phyloP scores from a whole-genome alignment of 1,284 basidiomycete species.

The Boletus mariae region DNA sequence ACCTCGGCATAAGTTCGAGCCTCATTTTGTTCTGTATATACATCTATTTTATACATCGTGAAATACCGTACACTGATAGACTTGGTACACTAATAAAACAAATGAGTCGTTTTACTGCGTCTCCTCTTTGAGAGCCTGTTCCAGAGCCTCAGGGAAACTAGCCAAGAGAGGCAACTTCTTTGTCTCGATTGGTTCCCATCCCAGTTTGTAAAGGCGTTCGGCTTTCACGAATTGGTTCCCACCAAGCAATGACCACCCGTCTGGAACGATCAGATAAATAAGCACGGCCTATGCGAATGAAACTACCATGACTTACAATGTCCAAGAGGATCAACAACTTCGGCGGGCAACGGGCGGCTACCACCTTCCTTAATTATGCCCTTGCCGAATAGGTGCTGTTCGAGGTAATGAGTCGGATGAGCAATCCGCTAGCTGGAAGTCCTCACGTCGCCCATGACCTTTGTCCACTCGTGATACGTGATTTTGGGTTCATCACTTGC shows the following conservation, averaged over 20 bases:
- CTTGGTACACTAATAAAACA: not conserved
- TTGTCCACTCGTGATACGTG: slow-evolving; percentile 28
- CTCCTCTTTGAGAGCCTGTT: slow-evolving; percentile 25
- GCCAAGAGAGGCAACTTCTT: slow-evolving; percentile 33
- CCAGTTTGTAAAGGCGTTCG: slow-evolving; percentile 35
- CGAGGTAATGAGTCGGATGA: slow-evolving; percentile 1
- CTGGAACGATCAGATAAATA: slow-evolving; percentile 21
- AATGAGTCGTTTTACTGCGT: not conserved
- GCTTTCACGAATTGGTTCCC: slow-evolving; percentile 36
- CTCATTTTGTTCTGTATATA: slow-evolving; percentile 9
- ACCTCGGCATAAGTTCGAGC: not conserved
- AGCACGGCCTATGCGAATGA: not conserved
- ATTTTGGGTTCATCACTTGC: slow-evolving; percentile 21
- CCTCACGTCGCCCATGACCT: slow-evolving; percentile 39
- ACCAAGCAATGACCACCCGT: slow-evolving; percentile 39
- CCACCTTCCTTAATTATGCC: slow-evolving; percentile 36
- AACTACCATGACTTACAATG: slow-evolving; percentile 29
- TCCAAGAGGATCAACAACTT: slow-evolving; percentile 35
- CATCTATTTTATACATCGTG: not conserved
- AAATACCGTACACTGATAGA: slow-evolving; percentile 3
- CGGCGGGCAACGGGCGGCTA: slow-evolving; percentile 32
- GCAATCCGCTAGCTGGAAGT: not conserved
- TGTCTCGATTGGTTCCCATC: slow-evolving; percentile 39
- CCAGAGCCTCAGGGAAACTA: slow-evolving; percentile 34
- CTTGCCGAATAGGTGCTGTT: slow-evolving; percentile 35